A percentile compares a stretch with the other conserved stretches of the same genome.
phyloP scores from a whole-genome alignment of 1,139 yeast species.

The Suhomyces bribrorum region DNA sequence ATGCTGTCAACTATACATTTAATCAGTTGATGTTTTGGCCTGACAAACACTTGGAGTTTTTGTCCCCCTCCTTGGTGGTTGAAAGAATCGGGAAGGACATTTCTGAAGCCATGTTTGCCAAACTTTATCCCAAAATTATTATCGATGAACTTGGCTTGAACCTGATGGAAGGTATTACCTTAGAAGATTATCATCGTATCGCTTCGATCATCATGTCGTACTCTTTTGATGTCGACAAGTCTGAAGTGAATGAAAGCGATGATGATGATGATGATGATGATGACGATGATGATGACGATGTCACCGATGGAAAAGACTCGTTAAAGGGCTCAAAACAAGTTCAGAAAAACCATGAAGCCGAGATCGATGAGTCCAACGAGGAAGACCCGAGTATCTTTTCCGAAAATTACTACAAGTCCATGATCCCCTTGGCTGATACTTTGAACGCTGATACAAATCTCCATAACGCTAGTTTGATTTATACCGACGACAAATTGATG shows the following conservation, averaged over 20 bases:
- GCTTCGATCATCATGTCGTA: slow-evolving; percentile 61
- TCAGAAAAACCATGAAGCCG: slow-evolving; percentile 8
- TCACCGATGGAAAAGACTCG: background rate
- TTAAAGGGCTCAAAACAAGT: slow-evolving; percentile 3
- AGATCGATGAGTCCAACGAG: slow-evolving; percentile 4
- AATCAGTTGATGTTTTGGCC: slow-evolving; percentile 82
- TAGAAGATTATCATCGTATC: slow-evolving; percentile 64
- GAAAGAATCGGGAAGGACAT: slow-evolving; percentile 69
- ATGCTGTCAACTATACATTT: slow-evolving; percentile 38
- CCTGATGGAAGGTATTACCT: slow-evolving; percentile 36
- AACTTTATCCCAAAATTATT: slow-evolving; percentile 28
- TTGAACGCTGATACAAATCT: slow-evolving; percentile 79
- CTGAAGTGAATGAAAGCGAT: slow-evolving; percentile 20
- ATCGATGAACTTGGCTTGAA: slow-evolving; percentile 24
- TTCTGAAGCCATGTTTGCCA: slow-evolving; percentile 61
- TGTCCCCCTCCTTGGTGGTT: slow-evolving; percentile 71
- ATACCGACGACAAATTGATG: slow-evolving; percentile 47
- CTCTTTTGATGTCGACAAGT: slow-evolving; percentile 39
- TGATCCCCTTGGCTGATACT: slow-evolving; percentile 93
- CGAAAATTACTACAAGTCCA: slow-evolving; percentile 65
- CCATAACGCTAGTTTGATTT: slow-evolving; percentile 73
- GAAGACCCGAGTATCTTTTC: slow-evolving; percentile 17
- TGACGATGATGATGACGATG: slow-evolving; percentile 18
- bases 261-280: slow-evolving; percentile 22
- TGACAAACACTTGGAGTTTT: slow-evolving; percentile 46